Evolutionary conservation across 2,329 filamentous ascomycete genomes (phyloP).

Genomic region (Colletotrichum noveboracense): DNA sequence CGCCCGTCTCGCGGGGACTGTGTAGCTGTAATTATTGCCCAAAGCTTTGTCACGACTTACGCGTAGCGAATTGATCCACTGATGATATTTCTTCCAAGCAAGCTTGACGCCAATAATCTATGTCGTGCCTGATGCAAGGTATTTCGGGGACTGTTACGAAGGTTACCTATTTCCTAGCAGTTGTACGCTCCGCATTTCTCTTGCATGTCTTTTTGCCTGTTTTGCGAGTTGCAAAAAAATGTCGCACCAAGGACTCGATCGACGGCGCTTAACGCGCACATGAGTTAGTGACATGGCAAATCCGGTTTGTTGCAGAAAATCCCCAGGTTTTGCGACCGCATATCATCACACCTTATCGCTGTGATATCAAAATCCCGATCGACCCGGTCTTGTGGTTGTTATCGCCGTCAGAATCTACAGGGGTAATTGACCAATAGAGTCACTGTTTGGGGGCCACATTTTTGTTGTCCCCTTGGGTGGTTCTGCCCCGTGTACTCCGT

Average conservation of each 20-base stretch:
- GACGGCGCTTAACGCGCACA: neutral
- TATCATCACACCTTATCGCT: neutral
- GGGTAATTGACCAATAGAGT: neutral
- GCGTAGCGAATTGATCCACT: too few species aligned
- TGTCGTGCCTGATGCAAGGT: too few species aligned
- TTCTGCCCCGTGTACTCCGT: neutral
- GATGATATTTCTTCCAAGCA: too few species aligned
- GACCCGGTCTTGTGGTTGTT: neutral
- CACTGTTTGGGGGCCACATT: neutral
- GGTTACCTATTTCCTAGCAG: too few species aligned
- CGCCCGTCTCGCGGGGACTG: too few species aligned
- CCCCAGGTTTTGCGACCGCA: neutral
- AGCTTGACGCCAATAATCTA: too few species aligned
- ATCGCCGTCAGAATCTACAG: neutral
- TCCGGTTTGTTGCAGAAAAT: neutral
- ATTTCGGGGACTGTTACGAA: too few species aligned
- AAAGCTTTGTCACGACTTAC: too few species aligned
- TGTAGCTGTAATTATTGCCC: too few species aligned
- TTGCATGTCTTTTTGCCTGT: too few species aligned
- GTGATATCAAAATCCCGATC: neutral
- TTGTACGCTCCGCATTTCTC: too few species aligned
- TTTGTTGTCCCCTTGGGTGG: neutral
- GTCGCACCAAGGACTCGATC: neutral
- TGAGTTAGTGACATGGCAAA: neutral
- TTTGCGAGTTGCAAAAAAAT: neutral